Conservation (phyloP, 1,139 yeast genomes). For the Casaregolazyma suthepensis region DNA sequence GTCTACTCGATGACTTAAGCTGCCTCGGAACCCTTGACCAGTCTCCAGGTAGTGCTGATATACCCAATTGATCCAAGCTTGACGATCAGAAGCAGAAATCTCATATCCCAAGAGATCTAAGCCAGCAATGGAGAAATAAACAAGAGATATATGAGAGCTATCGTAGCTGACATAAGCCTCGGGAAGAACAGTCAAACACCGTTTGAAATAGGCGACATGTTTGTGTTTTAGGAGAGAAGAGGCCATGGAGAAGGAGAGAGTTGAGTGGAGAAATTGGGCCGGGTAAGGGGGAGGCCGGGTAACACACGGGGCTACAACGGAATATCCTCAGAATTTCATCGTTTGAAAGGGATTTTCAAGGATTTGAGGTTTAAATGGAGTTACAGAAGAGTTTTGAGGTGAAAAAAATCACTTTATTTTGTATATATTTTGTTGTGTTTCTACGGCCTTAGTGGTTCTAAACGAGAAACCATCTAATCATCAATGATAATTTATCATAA, state of each 20-base stretch:
- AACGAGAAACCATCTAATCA: no score
- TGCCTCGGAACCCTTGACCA: conserved; percentile 51
- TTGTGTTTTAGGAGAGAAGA: conserved; percentile 7
- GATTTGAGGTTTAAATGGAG: neutral
- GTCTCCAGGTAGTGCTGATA: conserved; percentile 42
- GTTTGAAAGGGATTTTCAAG: no score
- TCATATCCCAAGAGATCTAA: conserved; percentile 44
- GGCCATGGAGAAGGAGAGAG: neutral
- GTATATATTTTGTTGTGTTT: no score
- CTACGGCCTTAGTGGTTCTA: no score
- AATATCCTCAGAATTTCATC: no score
- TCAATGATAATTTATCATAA: no score
- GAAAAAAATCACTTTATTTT: no score
- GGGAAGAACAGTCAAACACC: conserved; percentile 34
- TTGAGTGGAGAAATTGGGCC: neutral
- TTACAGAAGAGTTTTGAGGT: neutral
- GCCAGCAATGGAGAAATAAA: conserved; percentile 63
- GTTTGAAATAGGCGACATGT: conserved; percentile 27
- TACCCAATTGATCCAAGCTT: conserved; percentile 41
- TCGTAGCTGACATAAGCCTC: conserved; percentile 38
- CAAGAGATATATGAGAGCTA: conserved; percentile 57
- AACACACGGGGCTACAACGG: neutral
- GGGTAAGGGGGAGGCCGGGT: neutral
- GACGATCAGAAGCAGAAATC: conserved; percentile 21
- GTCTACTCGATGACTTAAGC: conserved; percentile 36